A percentile compares a stretch with the other conserved stretches of the same genome.
phyloP scores from a whole-genome alignment of 148 eudicot genomes.

The Rhododendron vialii region DNA sequence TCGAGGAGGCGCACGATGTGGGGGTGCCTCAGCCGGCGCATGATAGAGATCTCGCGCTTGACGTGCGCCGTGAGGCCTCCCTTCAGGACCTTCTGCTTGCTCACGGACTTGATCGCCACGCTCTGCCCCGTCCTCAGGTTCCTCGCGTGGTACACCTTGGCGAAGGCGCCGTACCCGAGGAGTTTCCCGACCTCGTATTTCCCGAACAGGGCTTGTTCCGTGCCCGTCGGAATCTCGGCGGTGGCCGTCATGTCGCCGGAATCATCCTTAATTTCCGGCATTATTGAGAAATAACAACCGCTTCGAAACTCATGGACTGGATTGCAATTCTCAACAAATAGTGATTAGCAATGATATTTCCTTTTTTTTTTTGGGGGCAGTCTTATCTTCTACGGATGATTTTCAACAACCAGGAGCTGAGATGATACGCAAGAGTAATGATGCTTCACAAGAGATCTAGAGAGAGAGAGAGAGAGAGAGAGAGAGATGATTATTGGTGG shows the following conservation, averaged over 20 bases:
- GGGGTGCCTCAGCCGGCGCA: constrained; percentile 56
- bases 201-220: constrained; percentile 19
- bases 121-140: constrained; percentile 38
- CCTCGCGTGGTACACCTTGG: constrained; percentile 68
- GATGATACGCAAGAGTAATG: neutral
- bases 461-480: constrained; percentile 1
- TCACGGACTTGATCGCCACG: constrained; percentile 59
- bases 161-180: constrained; percentile 66
- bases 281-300: neutral
- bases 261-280: neutral
- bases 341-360: neutral
- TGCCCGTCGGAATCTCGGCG: neutral
- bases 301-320: neutral
- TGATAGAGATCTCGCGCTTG: constrained; percentile 55
- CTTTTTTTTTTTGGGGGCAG: neutral
- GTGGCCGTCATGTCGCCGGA: neutral
- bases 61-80: constrained; percentile 33
- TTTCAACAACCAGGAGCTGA: neutral
- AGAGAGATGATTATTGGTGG: neutral
- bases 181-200: constrained; percentile 63
- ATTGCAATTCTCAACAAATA: neutral
- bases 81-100: constrained; percentile 35
- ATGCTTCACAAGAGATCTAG: neutral
- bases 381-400: constrained; percentile 11
- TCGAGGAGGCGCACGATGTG: constrained; percentile 55